Conservation (phyloP, 176 grass and related monocot genomes). For the Panicum miliaceum region DNA sequence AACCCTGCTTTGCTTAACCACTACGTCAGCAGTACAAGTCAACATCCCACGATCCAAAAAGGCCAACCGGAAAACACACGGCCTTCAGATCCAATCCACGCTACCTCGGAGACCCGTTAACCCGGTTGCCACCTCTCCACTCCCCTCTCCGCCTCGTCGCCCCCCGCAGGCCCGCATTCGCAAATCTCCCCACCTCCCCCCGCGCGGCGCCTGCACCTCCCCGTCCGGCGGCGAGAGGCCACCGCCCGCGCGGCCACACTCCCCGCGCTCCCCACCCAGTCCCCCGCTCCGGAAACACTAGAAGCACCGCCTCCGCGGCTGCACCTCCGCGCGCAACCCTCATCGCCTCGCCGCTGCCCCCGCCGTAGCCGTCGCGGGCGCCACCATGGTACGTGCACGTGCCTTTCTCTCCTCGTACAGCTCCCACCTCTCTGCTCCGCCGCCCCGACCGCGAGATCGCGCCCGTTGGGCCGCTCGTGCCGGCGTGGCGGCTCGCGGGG, state of each 20-base stretch:
- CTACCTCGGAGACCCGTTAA: conserved; percentile 28
- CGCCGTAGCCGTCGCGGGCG: conserved; percentile 24
- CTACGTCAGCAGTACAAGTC: conserved; percentile 19
- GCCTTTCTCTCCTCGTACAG: neutral
- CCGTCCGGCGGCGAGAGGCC: conserved; percentile 40
- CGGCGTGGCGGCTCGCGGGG: neutral
- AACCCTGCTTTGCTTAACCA: conserved; percentile 23
- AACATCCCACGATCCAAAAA: conserved; percentile 42
- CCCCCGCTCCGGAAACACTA: neutral
- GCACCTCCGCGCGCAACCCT: neutral
- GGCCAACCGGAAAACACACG: neutral
- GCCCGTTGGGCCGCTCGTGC: neutral
- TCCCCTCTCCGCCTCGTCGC: conserved; percentile 1
- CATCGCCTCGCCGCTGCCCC: neutral
- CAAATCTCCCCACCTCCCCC: conserved; percentile 28
- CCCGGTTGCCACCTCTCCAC: conserved; percentile 5
- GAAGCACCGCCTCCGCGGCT: neutral
- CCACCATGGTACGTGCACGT: conserved; percentile 51
- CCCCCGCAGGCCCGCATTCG: conserved; percentile 9
- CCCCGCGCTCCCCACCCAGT: neutral
- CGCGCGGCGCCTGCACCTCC: conserved; percentile 7
- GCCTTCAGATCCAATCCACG: conserved; percentile 47
- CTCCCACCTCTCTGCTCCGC: neutral
- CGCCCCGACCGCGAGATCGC: conserved; percentile 34
- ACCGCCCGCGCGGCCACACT: conserved; percentile 18